These are phyloP conservation scores for Vitis riparia DNA, from an alignment of 164 flowering plant species.

Conservation along the genomic window DNA sequence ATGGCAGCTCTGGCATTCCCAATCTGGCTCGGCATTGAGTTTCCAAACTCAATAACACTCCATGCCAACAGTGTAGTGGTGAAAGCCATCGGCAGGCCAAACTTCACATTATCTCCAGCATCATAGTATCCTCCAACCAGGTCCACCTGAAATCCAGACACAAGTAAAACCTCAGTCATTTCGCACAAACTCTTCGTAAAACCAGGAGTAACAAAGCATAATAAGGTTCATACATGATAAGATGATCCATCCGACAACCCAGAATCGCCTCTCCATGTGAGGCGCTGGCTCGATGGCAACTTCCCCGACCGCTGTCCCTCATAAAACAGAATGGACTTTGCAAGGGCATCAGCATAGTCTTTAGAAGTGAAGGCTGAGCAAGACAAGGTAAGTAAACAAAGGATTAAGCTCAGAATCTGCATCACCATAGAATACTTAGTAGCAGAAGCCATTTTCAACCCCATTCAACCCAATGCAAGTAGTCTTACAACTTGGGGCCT, in stretches of 20 bases:
- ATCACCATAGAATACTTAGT: slow-evolving; percentile 8
- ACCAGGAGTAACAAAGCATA: neutral
- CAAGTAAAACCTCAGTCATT: neutral
- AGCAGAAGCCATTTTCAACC: slow-evolving; percentile 18
- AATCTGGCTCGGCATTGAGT: slow-evolving; percentile 54
- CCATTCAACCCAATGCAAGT: neutral
- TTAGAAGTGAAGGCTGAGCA: slow-evolving; percentile 41
- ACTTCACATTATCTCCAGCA: slow-evolving; percentile 93
- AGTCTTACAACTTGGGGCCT: neutral
- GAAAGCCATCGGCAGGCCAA: slow-evolving; percentile 93
- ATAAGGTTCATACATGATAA: slow-evolving; percentile 43
- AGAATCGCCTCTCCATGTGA: slow-evolving; percentile 75
- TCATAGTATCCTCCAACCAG: slow-evolving; percentile 92
- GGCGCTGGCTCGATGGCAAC: slow-evolving; percentile 65
- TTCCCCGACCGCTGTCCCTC: slow-evolving; percentile 93
- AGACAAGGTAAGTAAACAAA: slow-evolving; percentile 15
- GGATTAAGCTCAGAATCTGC: slow-evolving; percentile 16
- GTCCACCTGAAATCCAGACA: slow-evolving; percentile 59
- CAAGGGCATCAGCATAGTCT: slow-evolving; percentile 66
- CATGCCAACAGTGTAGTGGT: slow-evolving; percentile 81
- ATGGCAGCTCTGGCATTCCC: slow-evolving; percentile 66
- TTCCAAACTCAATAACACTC: slow-evolving; percentile 93
- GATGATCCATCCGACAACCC: slow-evolving; percentile 76
- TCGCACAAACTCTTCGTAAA: neutral
- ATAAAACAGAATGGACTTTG: slow-evolving; percentile 78